Conservation (phyloP, 768 basidiomycete genomes). For the Mycena haematopus region DNA sequence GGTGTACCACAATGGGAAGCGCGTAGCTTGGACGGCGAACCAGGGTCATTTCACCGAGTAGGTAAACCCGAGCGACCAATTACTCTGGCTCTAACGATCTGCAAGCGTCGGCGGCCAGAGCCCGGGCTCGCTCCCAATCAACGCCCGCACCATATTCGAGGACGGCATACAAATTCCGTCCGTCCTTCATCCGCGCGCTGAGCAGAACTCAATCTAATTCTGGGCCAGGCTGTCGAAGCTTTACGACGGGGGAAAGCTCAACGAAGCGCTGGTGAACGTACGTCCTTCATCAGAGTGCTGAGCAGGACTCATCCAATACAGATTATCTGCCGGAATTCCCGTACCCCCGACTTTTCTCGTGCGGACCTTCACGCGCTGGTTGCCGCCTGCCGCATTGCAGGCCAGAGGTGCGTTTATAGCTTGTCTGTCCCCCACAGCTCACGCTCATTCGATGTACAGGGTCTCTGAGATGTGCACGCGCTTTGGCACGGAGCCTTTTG, state of each 20-base stretch:
- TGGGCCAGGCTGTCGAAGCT: constrained; percentile 31
- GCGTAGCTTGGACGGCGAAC: constrained; percentile 40
- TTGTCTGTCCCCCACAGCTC: neutral
- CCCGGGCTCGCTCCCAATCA: constrained; percentile 25
- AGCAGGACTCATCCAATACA: neutral
- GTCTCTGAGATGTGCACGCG: constrained; percentile 36
- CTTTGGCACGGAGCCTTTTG: constrained; percentile 35
- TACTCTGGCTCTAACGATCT: neutral
- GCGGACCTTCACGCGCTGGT: constrained; percentile 39
- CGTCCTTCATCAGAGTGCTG: neutral
- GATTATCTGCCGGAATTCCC: constrained; percentile 34
- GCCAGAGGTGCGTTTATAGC: constrained; percentile 24
- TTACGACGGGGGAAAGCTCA: constrained; percentile 33
- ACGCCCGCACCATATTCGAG: constrained; percentile 33
- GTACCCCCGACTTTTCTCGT: constrained; percentile 38
- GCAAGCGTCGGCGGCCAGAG: constrained; percentile 27
- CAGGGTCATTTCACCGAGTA: constrained; percentile 37
- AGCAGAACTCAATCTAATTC: no score
- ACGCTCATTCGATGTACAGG: constrained; percentile 2
- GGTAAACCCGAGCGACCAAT: neutral
- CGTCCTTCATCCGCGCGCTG: no score
- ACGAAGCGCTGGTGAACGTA: constrained; percentile 36
- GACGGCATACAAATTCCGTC: constrained; percentile 39
- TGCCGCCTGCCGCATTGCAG: constrained; percentile 37
- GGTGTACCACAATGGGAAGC: constrained; percentile 35